phyloP scores from a whole-genome alignment of 2,329 filamentous ascomycete genomes.

The Aspergillus awamori region DNA sequence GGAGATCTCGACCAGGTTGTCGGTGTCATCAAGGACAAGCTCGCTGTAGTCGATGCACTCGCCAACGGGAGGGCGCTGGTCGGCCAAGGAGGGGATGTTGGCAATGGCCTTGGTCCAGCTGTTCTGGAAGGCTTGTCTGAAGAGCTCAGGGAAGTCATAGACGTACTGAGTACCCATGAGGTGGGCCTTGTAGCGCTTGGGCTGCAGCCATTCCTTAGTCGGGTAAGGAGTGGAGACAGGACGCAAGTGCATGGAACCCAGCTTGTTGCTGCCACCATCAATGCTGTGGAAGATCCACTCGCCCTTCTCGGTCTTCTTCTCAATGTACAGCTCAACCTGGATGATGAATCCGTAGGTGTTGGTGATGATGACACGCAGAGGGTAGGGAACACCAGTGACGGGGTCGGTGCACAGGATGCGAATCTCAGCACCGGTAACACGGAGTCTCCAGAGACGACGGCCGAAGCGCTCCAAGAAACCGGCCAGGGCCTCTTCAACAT shows the following conservation, averaged over 20 bases:
- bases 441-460: slow-evolving; percentile 90
- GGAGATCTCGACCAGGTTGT: slow-evolving; percentile 88
- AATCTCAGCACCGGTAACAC: slow-evolving; percentile 96
- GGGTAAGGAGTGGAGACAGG: slow-evolving; percentile 90
- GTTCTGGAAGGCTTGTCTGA: slow-evolving; percentile 97
- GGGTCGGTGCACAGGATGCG: slow-evolving; percentile 97
- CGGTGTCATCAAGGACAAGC: slow-evolving; percentile 90
- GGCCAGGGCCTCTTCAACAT: slow-evolving; percentile 89
- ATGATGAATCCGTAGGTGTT: slow-evolving; percentile 99
- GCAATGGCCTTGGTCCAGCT: slow-evolving; percentile 78
- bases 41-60: slow-evolving; percentile 94
- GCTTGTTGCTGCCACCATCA: slow-evolving; percentile 84
- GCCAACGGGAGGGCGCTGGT: slow-evolving; percentile 80
- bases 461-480: slow-evolving; percentile 97
- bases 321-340: slow-evolving; percentile 94
- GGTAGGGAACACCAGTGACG: slow-evolving; percentile 78
- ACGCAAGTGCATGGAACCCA: slow-evolving; percentile 91
- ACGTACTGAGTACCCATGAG: slow-evolving; percentile 99
- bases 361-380: slow-evolving; percentile 92
- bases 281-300: slow-evolving; percentile 99
- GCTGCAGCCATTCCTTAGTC: slow-evolving; percentile 97
- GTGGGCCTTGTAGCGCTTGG: slow-evolving; percentile 99
- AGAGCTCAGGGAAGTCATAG: slow-evolving; percentile 99
- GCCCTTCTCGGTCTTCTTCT: slow-evolving; percentile 96
- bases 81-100: slow-evolving; percentile 71